Evolutionary conservation across 345 rosid genomes (phyloP).

Genomic region (Eucalyptus urophylla): DNA sequence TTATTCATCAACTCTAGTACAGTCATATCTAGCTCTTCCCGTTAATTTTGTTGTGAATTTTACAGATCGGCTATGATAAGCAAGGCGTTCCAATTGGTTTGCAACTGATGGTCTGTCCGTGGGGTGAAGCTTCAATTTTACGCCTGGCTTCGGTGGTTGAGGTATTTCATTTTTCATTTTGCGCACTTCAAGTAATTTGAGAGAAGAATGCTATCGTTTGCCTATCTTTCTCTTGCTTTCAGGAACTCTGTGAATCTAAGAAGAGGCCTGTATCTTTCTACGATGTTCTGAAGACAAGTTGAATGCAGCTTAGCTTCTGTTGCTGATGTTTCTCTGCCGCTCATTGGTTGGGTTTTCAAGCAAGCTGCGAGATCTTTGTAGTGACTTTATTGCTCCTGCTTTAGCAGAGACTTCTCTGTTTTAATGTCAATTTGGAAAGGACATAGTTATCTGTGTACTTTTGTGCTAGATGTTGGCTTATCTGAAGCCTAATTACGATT

Average conservation of each 20-base stretch:
- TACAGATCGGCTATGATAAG: constrained; percentile 82
- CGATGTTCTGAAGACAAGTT: constrained; percentile 35
- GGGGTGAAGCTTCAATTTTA: constrained; percentile 73
- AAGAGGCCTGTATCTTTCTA: constrained; percentile 54
- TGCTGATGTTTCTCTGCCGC: neutral
- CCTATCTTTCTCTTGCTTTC: constrained; percentile 1
- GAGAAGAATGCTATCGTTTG: neutral
- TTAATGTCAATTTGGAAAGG: neutral
- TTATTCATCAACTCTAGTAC: neutral
- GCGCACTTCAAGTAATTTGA: neutral
- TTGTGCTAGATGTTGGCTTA: neutral
- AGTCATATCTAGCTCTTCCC: neutral
- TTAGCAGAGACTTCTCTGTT: neutral
- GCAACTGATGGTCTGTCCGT: constrained; percentile 71
- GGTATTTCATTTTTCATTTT: constrained; percentile 2
- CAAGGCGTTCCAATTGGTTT: constrained; percentile 80
- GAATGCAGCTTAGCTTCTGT: neutral
- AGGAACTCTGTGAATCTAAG: constrained; percentile 51
- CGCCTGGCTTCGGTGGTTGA: constrained; percentile 61
- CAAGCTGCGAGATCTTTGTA: neutral
- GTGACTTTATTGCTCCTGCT: neutral
- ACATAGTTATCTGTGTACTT: neutral
- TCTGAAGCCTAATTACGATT: neutral
- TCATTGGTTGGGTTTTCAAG: neutral
- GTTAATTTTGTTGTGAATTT: neutral